A percentile compares a stretch with the other conserved stretches of the same genome.
Conservation (phyloP, 225 moss, liverwort and hornwort genomes). For the Asterella californica region DNA sequence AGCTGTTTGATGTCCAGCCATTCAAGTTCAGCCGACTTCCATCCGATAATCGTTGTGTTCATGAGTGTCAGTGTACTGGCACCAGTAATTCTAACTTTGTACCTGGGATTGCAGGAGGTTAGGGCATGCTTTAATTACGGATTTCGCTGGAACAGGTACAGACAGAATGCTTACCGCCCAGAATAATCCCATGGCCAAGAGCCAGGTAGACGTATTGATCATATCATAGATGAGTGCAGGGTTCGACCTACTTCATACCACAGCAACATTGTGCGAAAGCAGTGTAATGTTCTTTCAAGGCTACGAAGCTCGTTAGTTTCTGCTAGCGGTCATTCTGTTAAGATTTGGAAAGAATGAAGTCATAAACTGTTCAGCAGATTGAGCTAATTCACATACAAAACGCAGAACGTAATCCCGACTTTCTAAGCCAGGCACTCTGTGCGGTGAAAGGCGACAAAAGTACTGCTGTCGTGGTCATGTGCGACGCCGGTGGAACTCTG, state of each 20-base stretch:
- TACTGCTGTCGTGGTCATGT: conserved; percentile 63
- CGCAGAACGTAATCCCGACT: conserved; percentile 78
- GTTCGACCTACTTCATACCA: too few relatives aligned
- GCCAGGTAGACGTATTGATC: too few relatives aligned
- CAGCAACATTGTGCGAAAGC: too few relatives aligned
- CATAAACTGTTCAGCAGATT: too few relatives aligned
- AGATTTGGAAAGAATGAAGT: too few relatives aligned
- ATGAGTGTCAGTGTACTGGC: background rate
- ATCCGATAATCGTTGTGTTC: background rate
- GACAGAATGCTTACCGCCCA: background rate
- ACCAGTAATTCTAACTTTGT: background rate
- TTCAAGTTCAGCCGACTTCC: background rate
- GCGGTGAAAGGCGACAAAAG: conserved; percentile 66
- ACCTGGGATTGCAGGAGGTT: conserved; percentile 39
- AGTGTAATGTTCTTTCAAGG: too few relatives aligned
- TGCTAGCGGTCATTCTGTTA: too few relatives aligned
- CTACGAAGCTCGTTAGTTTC: too few relatives aligned
- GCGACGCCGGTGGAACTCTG: conserved; percentile 79
- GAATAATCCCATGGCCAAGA: background rate
- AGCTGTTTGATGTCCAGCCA: background rate
- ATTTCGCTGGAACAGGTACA: conserved; percentile 67
- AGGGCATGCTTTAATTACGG: conserved; percentile 75
- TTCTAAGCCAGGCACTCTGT: conserved; percentile 46
- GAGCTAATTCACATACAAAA: background rate
- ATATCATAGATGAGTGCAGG: too few relatives aligned